phyloP scores from a whole-genome alignment of 129 eudicot species.

The Centella asiatica region DNA sequence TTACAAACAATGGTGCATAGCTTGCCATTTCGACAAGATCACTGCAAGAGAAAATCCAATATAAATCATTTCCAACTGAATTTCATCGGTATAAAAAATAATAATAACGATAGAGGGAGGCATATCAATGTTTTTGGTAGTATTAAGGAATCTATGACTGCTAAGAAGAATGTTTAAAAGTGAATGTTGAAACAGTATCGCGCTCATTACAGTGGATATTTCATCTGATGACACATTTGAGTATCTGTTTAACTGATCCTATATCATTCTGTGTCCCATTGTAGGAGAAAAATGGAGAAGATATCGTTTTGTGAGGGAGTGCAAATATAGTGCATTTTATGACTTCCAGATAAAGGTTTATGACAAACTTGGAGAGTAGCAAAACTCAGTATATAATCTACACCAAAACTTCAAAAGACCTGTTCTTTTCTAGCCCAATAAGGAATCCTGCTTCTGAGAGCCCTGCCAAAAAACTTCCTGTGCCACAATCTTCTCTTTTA shows the following conservation, averaged over 20 bases:
- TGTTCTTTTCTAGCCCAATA: constrained; percentile 77
- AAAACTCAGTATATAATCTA: constrained; percentile 2
- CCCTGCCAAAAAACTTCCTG: constrained; percentile 84
- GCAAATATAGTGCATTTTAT: too few species aligned
- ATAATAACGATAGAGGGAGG: not conserved
- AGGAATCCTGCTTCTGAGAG: constrained; percentile 89
- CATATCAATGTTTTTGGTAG: too few species aligned
- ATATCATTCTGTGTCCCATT: too few species aligned
- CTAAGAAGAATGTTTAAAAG: not conserved
- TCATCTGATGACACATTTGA: too few species aligned
- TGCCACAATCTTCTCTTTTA: constrained; percentile 47
- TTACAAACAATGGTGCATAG: constrained; percentile 81
- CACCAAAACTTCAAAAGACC: constrained; percentile 26
- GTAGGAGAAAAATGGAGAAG: too few species aligned
- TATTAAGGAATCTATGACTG: not conserved
- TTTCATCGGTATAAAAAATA: not conserved
- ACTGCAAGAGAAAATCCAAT: constrained; percentile 32
- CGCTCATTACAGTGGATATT: too few species aligned
- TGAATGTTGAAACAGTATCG: not conserved
- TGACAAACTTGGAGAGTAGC: not conserved
- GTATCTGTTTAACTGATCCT: too few species aligned
- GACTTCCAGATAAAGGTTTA: too few species aligned
- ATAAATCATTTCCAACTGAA: not conserved
- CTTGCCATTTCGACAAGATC: constrained; percentile 86
- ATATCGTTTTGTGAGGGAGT: too few species aligned